Evolutionary conservation across 2,329 filamentous ascomycete species (phyloP).

Genomic region (Teratosphaeria pseudoeucalypti): DNA sequence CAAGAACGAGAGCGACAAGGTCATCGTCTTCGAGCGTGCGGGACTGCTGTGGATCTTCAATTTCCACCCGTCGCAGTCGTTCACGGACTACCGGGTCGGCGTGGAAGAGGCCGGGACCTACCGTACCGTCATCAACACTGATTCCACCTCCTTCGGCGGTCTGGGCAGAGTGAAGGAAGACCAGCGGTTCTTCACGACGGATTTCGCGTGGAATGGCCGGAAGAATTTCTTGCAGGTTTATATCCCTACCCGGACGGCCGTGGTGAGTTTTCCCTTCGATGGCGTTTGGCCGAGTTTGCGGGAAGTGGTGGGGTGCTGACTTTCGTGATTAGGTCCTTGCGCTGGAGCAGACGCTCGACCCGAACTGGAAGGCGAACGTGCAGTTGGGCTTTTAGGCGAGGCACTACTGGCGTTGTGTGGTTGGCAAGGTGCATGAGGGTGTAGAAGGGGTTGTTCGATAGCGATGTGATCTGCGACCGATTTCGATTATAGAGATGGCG

Average conservation of each 20-base stretch:
- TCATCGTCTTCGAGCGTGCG: slow-evolving; percentile 88
- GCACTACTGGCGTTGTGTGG: background rate
- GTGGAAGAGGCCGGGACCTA: slow-evolving; percentile 80
- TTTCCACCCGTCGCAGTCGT: slow-evolving; percentile 78
- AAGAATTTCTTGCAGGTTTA: slow-evolving; percentile 92
- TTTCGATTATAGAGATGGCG: background rate
- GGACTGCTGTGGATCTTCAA: slow-evolving; percentile 93
- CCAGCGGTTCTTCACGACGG: slow-evolving; percentile 87
- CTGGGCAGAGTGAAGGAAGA: slow-evolving; percentile 63
- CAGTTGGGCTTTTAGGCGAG: slow-evolving; percentile 15
- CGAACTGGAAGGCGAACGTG: slow-evolving; percentile 21
- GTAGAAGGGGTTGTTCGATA: background rate
- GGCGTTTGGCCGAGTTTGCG: background rate
- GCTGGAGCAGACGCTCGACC: slow-evolving; percentile 22
- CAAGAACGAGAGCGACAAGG: slow-evolving; percentile 89
- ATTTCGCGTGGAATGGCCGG: slow-evolving; percentile 79
- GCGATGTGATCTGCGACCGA: background rate
- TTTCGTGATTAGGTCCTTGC: slow-evolving; percentile 14
- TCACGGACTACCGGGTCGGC: slow-evolving; percentile 84
- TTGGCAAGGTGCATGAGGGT: background rate
- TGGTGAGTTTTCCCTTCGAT: slow-evolving; percentile 45
- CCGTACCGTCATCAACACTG: slow-evolving; percentile 72
- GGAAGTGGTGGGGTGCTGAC: slow-evolving; percentile 1
- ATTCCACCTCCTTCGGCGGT: slow-evolving; percentile 68
- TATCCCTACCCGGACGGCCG: slow-evolving; percentile 68